phyloP scores from a whole-genome alignment of 768 basidiomycete genomes.

The Kwoniella shandongensis region DNA sequence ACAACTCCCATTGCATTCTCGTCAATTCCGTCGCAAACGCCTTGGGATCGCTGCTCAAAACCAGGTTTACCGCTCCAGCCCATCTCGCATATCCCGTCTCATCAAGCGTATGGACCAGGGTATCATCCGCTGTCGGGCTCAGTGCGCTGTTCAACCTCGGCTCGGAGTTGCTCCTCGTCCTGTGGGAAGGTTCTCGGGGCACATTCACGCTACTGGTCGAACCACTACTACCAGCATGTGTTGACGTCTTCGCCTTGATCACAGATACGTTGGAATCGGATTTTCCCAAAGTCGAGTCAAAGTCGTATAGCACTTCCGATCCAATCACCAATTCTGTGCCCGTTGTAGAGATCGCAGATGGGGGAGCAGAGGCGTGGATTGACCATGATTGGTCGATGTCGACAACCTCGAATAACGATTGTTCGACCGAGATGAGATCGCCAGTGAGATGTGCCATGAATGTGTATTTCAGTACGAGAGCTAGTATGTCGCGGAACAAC shows the following conservation, averaged over 20 bases:
- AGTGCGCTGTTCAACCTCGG: neutral
- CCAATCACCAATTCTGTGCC: slow-evolving; percentile 22
- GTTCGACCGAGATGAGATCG: slow-evolving; percentile 41
- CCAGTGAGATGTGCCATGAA: slow-evolving; percentile 45
- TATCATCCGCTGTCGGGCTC: neutral
- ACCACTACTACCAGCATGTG: too few relatives aligned
- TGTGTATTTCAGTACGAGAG: slow-evolving; percentile 26
- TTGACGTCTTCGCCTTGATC: too few relatives aligned
- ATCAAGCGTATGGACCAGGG: slow-evolving; percentile 7
- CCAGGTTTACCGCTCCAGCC: slow-evolving; percentile 4
- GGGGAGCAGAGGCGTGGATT: slow-evolving; percentile 2
- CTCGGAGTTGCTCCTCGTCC: slow-evolving; percentile 2
- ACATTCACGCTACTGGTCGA: too few relatives aligned
- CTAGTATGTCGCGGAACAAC: slow-evolving; percentile 31
- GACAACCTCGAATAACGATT: slow-evolving; percentile 20
- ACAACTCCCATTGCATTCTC: slow-evolving; percentile 66
- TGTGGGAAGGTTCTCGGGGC: too few relatives aligned
- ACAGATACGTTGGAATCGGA: slow-evolving; percentile 1
- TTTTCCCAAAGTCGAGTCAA: slow-evolving; percentile 14
- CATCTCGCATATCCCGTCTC: slow-evolving; percentile 13
- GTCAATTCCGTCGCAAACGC: slow-evolving; percentile 86
- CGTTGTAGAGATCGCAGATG: neutral
- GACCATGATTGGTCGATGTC: slow-evolving; percentile 50
- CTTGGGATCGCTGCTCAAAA: slow-evolving; percentile 26
- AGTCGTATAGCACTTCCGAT: slow-evolving; percentile 23